Conservation (phyloP, 1,139 yeast genomes). For the Saccharomycopsis hybrid region DNA sequence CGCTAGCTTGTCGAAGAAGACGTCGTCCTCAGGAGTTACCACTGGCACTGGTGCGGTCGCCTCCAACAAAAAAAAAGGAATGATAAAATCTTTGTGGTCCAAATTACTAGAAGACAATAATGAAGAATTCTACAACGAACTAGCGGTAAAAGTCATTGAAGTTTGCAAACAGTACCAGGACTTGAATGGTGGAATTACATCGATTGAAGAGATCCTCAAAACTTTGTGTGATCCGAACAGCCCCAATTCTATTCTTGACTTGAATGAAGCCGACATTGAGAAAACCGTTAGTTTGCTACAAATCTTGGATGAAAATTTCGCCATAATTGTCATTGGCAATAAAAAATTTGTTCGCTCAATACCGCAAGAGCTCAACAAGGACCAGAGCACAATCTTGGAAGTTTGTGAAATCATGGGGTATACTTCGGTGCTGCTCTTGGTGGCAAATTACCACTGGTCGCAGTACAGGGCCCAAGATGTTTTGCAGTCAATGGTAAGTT, state of each 20-base stretch:
- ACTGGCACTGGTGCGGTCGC: not conserved
- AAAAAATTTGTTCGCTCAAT: constrained; percentile 40
- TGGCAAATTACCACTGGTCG: constrained; percentile 74
- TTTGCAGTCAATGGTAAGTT: constrained; percentile 71
- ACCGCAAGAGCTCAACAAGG: constrained; percentile 49
- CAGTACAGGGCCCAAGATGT: constrained; percentile 52
- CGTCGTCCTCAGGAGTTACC: not conserved
- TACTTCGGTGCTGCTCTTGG: constrained; percentile 54
- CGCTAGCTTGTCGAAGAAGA: constrained; percentile 34
- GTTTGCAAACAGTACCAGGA: constrained; percentile 64
- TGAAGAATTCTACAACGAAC: constrained; percentile 55
- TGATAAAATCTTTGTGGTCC: constrained; percentile 30
- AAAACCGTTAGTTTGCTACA: constrained; percentile 39
- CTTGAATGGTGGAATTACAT: constrained; percentile 73
- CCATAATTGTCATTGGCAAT: constrained; percentile 33
- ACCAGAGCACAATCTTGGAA: constrained; percentile 59
- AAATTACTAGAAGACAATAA: constrained; percentile 34
- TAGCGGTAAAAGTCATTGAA: constrained; percentile 69
- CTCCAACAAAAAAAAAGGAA: constrained; percentile 18
- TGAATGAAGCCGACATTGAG: constrained; percentile 42
- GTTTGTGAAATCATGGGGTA: constrained; percentile 68
- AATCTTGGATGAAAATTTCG: constrained; percentile 42
- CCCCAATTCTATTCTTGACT: constrained; percentile 32
- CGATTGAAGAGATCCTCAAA: constrained; percentile 50
- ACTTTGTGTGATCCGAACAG: constrained; percentile 30